Evolutionary conservation across 345 rosid species (phyloP), one percentile per base, ranked within the genome.

Genomic region (Salix purpurea): DNA sequence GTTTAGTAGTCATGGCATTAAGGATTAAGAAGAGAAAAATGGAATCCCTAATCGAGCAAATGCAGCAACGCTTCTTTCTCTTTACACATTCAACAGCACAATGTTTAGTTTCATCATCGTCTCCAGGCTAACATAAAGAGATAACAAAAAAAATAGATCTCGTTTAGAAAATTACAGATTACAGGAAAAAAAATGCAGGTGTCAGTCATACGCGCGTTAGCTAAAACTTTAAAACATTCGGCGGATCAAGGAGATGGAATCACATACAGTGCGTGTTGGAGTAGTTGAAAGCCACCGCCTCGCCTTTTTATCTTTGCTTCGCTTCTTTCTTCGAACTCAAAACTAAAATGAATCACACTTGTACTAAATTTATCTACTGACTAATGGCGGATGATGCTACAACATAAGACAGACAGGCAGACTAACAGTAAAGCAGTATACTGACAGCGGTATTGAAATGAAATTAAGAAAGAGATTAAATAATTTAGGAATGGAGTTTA

Each of bases 1-100:
- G 98, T 78, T 93, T 96, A 78, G 98, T 92, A 71, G 93, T 88
- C 99, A 96, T 96, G 87, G 87, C 77, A 83, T 37, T 40, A 42
- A 37, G 26, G 50, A 70, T 24, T 15, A 40, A 58, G 61, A 48
- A 66, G 48, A 54, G 42, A 39, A 15, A 67, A n/a, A 50, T 4
- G 28, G 42, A 44, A 77, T 70, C 69, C 79, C 74, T 50, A 62
- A 62, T 5, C 18, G 58, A 58, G 76, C 34, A 48, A 62, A 2
- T 46, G 39, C 23, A 24, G 24, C 40, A 64, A 56, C 37, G 36
- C 23, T 6, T 75, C 44, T 32, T 34, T n/a, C 30, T 65, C 78
- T 74, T 8, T 39, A 74, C 71, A 64, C 75, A 75, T 65, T 71
- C 78, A 79, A 78, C 46, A 67, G 60, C 73, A 78, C 26, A 65